Evolutionary conservation across 129 eudicot species (phyloP), one percentile per base, ranked within the genome.

Genomic region (Arctium lappa): DNA sequence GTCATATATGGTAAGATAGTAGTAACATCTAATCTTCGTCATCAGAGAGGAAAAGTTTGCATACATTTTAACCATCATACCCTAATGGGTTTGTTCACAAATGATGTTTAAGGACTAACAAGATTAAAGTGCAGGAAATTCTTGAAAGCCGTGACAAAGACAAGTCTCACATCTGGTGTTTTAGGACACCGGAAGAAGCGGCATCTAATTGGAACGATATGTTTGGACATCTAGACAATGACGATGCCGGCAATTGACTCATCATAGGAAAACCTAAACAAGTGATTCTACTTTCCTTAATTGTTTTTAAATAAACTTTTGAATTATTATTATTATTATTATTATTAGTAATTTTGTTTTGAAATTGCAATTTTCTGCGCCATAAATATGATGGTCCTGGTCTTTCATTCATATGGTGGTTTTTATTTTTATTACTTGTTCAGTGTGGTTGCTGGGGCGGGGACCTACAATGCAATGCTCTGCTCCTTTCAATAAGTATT

Each of bases 141-240:
- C 84, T 94, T 37, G 89, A 87, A 84, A 71, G 70, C 7, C 94
- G 98, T 15, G 98, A 94, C 82, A 94, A 91, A 79, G 86, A 82
- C 12, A 80, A 83, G 87, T 40, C 78, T 27, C 97, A 90, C 68
- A 90, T 94, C 65, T 94, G 98, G 97, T 63, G 92, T n/a, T 85
- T 87, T 65, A 88, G 97, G 73, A 83, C 98, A 15, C 94, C 91
- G 0, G 88, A 91, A 66, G 98, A 91, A 86, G 97, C 94, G 0
- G 87, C 88, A 1, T 62, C 89, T 76, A 42, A 86, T 69, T 90
- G 93, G 93, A 79, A 86, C 22, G 83, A 78, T 69, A 0, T 78
- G 18, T 90, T 77, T 81, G 89, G 91, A 48, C 86, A 90, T 75
- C 65, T 85, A 75, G 88, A 87, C 81, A 81, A 88, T 73, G 73